Evolutionary conservation across 495 filamentous ascomycete species (phyloP), one percentile per base, ranked within the genome.

Genomic region (Schizothecium vesticola): DNA sequence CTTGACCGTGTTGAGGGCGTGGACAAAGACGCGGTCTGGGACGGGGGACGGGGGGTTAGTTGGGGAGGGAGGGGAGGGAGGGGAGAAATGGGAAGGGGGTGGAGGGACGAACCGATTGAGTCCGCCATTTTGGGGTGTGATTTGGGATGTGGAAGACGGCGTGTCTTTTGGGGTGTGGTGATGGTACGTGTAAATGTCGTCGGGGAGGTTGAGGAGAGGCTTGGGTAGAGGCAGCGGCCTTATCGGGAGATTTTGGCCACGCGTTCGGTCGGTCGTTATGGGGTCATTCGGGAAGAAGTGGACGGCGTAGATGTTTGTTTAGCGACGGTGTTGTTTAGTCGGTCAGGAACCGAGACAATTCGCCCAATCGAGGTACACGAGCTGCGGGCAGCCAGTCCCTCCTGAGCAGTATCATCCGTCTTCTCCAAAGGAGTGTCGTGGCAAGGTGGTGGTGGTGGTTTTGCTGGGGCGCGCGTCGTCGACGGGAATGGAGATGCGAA

Each of bases 1-100:
- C 80, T 97, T 97, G 70, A 98, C 95, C 28, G 94, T 98, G 80
- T 96, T 97, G 76, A 99, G 88, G 67, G 95, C 95, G 86, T 99
- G 94, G 78, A 94, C 93, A 81, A 99, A 99, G 78, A 99, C 95
- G 75, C 95, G 89, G 82, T 99, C 95, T 97, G 74, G 60, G 65
- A n/a, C n/a, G 23, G 57, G 31, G 51, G 60, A 56, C 26, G 24
- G 24, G 63, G 61, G 26, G 71, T 71, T 43, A 78, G 74, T 68
- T 66, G 70, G 1, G 31, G 55, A 28, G 23, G 5, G 2, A 63
- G 33, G 11, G 3, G 28, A n/a, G 28, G 26, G 31, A 3, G 13
- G 33, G 33, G 33, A 16, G 33, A 13, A 5, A 29, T 19, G 25
- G 25, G 11, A 3, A 22, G 12, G 16, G 51, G 63, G 19, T 6